These are phyloP conservation scores for Phytophthora sp. DNA, from an alignment of 352 stramenopile genomes.

Conservation along the genomic window DNA sequence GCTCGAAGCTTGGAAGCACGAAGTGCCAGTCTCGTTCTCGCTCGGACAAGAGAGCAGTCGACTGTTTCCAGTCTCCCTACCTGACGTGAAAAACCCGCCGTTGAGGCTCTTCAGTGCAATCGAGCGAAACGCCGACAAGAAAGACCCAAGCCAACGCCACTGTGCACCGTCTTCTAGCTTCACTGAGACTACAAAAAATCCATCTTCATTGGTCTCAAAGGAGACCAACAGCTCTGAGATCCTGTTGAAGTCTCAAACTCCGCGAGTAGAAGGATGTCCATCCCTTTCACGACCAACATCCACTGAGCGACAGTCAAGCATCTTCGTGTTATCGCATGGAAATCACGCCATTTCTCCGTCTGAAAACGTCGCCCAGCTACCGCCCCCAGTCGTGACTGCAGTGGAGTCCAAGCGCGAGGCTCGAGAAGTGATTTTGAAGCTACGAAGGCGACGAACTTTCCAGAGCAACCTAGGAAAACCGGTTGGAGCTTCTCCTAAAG, in stretches of 20 bases:
- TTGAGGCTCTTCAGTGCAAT: constrained; percentile 69
- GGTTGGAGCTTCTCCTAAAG: background rate
- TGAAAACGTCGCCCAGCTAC: background rate
- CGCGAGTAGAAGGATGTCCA: background rate
- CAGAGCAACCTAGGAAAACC: background rate
- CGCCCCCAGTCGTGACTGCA: constrained; percentile 6
- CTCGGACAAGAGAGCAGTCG: constrained; percentile 1
- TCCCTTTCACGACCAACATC: constrained; percentile 20
- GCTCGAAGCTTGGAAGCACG: constrained; percentile 42
- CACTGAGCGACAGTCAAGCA: constrained; percentile 2
- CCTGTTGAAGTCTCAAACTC: background rate
- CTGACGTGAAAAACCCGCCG: constrained; percentile 48
- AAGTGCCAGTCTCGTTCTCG: background rate
- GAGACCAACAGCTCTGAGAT: constrained; percentile 3
- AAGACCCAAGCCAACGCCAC: constrained; percentile 2
- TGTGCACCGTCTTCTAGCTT: constrained; percentile 2
- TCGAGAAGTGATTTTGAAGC: constrained; percentile 44
- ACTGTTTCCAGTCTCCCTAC: constrained; percentile 38
- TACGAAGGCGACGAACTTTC: constrained; percentile 33
- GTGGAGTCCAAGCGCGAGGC: constrained; percentile 42
- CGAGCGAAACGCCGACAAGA: constrained; percentile 30
- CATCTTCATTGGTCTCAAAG: background rate
- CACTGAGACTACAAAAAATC: background rate
- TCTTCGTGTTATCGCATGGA: too few species aligned
- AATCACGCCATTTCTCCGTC: too few species aligned